phyloP scores from a whole-genome alignment of 1,284 basidiomycete species.

The Pyrrhoderma noxium region DNA sequence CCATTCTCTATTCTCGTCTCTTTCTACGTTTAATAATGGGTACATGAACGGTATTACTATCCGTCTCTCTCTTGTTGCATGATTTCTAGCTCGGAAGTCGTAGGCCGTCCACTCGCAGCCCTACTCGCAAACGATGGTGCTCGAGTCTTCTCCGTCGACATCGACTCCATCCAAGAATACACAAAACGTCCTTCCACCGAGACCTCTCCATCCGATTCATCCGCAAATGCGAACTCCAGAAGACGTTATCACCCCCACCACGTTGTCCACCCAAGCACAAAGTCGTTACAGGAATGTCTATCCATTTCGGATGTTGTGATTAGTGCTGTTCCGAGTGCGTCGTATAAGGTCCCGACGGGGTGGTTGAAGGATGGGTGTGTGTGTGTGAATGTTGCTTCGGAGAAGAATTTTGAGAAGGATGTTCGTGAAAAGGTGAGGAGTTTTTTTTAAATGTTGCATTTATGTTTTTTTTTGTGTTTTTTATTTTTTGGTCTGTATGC shows the following conservation, averaged over 20 bases:
- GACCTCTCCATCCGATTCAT: conserved; percentile 22
- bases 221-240: conserved; percentile 25
- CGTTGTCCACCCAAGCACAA: conserved; percentile 60
- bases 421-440: conserved; percentile 84
- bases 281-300: conserved; percentile 68
- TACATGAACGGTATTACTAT: too few species aligned
- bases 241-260: conserved; percentile 74
- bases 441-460: too few species aligned
- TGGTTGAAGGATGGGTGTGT: conserved; percentile 91
- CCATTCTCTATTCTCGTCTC: too few species aligned
- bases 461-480: conserved; percentile 11
- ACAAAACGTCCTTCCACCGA: conserved; percentile 68
- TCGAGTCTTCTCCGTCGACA: conserved; percentile 89
- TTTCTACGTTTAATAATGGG: background rate
- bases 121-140: conserved; percentile 94
- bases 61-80: background rate
- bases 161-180: conserved; percentile 91
- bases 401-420: conserved; percentile 95
- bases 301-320: conserved; percentile 84
- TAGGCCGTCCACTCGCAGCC: conserved; percentile 90
- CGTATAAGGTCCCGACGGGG: conserved; percentile 85
- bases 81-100: conserved; percentile 92
- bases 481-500: background rate
- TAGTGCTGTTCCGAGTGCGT: conserved; percentile 80
- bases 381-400: conserved; percentile 89